Conservation (phyloP, 306 rosid genomes). For the Trifolium pratense region DNA sequence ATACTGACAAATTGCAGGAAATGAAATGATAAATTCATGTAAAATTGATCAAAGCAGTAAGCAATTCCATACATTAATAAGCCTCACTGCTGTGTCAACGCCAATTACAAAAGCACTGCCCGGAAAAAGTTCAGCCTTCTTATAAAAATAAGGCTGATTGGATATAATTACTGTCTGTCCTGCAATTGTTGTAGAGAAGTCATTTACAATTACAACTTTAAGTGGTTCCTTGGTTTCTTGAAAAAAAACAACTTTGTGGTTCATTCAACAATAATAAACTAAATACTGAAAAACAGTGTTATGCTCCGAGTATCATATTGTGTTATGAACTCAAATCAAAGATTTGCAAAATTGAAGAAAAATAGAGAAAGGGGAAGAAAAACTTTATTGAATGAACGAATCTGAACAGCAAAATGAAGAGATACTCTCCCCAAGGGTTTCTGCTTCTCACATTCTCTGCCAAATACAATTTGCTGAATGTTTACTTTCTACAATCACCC, state of each 20-base stretch:
- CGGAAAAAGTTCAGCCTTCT: constrained; percentile 91
- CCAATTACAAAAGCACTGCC: constrained; percentile 96
- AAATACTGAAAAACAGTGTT: constrained; percentile 28
- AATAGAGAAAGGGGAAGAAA: constrained; percentile 4
- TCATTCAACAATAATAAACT: constrained; percentile 33
- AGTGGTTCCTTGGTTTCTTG: too few species aligned
- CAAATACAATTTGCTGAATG: constrained; percentile 2
- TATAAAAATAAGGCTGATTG: constrained; percentile 82
- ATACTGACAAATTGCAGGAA: constrained; percentile 9
- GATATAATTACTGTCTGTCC: constrained; percentile 86
- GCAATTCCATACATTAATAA: constrained; percentile 67
- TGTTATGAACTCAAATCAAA: not conserved
- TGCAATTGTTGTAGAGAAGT: constrained; percentile 53
- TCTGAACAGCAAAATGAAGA: not conserved
- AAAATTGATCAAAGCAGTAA: constrained; percentile 20
- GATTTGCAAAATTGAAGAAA: not conserved
- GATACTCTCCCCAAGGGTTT: constrained; percentile 1
- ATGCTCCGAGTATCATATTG: constrained; percentile 7
- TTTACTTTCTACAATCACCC: not conserved
- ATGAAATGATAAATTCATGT: constrained; percentile 27
- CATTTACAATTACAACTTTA: constrained; percentile 36
- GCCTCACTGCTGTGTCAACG: constrained; percentile 88
- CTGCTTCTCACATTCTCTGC: not conserved
- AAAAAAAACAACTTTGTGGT: too few species aligned
- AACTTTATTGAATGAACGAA: constrained; percentile 4